These are phyloP conservation scores for Nigrospora sphaerica DNA, from an alignment of 2,329 filamentous ascomycete species.

Conservation along the genomic window DNA sequence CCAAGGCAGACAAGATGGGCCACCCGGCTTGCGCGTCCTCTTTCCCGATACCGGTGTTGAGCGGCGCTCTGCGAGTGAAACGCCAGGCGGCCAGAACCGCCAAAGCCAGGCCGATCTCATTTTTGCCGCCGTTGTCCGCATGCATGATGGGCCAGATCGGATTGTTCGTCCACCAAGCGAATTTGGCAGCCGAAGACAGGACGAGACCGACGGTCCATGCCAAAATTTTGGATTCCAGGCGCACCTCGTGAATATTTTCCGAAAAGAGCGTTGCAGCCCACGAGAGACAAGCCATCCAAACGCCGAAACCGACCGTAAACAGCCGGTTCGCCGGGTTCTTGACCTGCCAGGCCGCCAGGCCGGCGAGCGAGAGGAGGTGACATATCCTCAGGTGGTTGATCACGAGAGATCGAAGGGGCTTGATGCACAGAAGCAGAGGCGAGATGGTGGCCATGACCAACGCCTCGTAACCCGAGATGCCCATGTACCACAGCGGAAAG, in stretches of 20 bases:
- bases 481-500: constrained; percentile 98
- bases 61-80: constrained; percentile 61
- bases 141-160: constrained; percentile 96
- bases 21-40: constrained; percentile 51
- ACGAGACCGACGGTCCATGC: constrained; percentile 79
- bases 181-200: constrained; percentile 82
- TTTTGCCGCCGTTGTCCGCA: constrained; percentile 83
- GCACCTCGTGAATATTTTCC: constrained; percentile 65
- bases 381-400: constrained; percentile 61
- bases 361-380: constrained; percentile 71
- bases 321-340: constrained; percentile 67
- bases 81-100: constrained; percentile 69
- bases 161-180: constrained; percentile 90
- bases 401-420: constrained; percentile 59
- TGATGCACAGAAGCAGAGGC: constrained; percentile 70
- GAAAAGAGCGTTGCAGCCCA: constrained; percentile 79
- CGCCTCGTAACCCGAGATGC: constrained; percentile 91
- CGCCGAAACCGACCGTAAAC: constrained; percentile 72
- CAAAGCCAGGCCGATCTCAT: constrained; percentile 71
- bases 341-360: constrained; percentile 73
- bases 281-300: constrained; percentile 72
- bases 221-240: constrained; percentile 74
- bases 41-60: constrained; percentile 28
- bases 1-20: constrained; percentile 63
- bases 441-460: constrained; percentile 80